Evolutionary conservation across 164 flowering plant species (phyloP).

Genomic region (Pachysandra terminalis): DNA sequence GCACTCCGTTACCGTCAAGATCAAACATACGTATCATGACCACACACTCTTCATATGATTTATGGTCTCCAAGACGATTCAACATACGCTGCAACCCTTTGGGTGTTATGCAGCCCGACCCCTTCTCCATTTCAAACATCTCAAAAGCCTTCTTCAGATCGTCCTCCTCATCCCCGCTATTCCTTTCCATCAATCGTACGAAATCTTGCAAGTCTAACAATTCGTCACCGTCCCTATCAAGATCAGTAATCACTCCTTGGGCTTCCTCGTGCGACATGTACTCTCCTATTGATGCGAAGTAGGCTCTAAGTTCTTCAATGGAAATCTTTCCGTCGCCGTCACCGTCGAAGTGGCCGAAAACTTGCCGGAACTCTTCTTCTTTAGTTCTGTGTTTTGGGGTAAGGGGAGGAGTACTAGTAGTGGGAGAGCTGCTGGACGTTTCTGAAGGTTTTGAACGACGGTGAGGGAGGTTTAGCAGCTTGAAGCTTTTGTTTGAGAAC

Average conservation of each 20-base stretch:
- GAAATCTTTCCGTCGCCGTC: slow-evolving; percentile 21
- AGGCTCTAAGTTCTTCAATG: slow-evolving; percentile 7
- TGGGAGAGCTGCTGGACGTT: background rate
- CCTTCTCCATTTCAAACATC: slow-evolving; percentile 71
- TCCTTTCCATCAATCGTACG: slow-evolving; percentile 6
- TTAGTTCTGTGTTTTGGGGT: background rate
- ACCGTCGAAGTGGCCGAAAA: slow-evolving; percentile 14
- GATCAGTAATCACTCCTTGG: slow-evolving; percentile 6
- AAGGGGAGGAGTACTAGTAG: background rate
- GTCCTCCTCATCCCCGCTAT: slow-evolving; percentile 22
- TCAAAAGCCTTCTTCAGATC: slow-evolving; percentile 66
- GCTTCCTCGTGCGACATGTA: slow-evolving; percentile 16
- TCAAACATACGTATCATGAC: slow-evolving; percentile 68
- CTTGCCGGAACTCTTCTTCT: slow-evolving; percentile 11
- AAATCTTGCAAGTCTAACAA: slow-evolving; percentile 15
- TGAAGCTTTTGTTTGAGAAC: background rate
- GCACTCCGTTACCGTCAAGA: slow-evolving; percentile 64
- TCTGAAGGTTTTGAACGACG: background rate
- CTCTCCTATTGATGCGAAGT: slow-evolving; percentile 15
- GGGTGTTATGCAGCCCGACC: slow-evolving; percentile 73
- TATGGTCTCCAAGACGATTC: slow-evolving; percentile 52
- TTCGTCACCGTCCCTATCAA: slow-evolving; percentile 9
- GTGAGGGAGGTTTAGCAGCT: slow-evolving; percentile 9
- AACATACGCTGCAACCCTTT: slow-evolving; percentile 59
- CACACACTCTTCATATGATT: slow-evolving; percentile 57